Conservation (phyloP, 1,284 basidiomycete species). For the Ganoderma sinense region DNA sequence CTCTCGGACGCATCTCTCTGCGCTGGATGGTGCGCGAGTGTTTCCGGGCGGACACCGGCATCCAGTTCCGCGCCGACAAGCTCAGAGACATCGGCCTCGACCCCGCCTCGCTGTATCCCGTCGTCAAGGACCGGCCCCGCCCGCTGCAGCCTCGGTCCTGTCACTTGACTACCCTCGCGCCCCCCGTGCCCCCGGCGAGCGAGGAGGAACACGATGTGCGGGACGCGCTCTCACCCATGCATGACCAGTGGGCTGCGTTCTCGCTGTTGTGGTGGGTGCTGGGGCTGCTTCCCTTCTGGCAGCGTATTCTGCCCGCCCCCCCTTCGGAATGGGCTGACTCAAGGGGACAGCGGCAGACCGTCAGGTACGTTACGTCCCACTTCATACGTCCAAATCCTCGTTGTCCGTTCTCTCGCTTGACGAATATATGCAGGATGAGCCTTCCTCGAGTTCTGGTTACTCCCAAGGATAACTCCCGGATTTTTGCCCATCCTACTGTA, state of each 20-base stretch:
- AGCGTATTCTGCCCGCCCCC: no score
- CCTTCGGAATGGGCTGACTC: no score
- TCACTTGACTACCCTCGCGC: not conserved
- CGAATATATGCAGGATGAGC: no score
- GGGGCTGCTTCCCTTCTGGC: no score
- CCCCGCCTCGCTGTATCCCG: conserved; percentile 44
- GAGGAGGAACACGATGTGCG: conserved; percentile 52
- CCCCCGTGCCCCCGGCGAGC: conserved; percentile 46
- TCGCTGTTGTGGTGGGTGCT: no score
- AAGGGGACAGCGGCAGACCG: no score
- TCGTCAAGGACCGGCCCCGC: conserved; percentile 3
- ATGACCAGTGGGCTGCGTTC: no score
- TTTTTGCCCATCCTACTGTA: not conserved
- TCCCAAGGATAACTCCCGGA: no score
- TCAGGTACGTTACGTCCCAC: no score
- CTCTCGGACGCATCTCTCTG: conserved; percentile 64
- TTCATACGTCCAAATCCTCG: no score
- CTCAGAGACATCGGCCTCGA: conserved; percentile 59
- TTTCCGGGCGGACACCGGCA: conserved; percentile 49
- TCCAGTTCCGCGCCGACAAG: conserved; percentile 48
- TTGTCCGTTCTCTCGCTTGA: no score
- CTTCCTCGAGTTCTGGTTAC: no score
- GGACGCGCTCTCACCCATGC: conserved; percentile 60
- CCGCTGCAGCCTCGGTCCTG: not conserved
- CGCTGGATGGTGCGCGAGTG: conserved; percentile 74